Base-by-base conservation (phyloP, 2,329 filamentous ascomycete genomes). In the Lithohypha guttulata region DNA sequence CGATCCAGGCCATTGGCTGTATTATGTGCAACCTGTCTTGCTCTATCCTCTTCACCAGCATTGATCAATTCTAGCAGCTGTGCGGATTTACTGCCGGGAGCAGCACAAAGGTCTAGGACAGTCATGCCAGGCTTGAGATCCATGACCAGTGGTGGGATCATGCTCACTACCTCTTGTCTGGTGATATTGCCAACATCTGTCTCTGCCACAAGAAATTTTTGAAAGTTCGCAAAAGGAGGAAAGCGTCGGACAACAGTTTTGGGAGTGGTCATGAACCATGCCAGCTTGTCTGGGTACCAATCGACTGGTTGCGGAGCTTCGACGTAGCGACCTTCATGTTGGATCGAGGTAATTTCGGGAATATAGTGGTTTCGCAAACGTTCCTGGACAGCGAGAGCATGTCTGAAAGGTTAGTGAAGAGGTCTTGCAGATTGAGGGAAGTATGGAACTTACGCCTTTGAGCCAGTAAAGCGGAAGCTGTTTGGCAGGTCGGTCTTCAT, bases 111-210 rank as follows among this genome's bases (percentile, higher is more conserved):
- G 60, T 98, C 91, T 52, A 98, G 66, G 7, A 95, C 87, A 1
- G 81, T 82, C 80, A 95, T 93, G 38, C 87, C 84, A 3, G 91
- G 87, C 51, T 77, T 77, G 35, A 96, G 71, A 55, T 96, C 87
- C 69, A 98, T 82, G 53, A 96, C 70, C 52, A 96, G 73, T 18
- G 91, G 91, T 18, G 91, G 91, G 47, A 98, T 96, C 91, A 98
- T 98, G 67, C 85, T 94, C 55, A 98, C 91, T 30, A 94, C 81
- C 65, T 98, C 91, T 63, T 98, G 91, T 54, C 91, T 78, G 62
- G 84, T 94, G 55, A 98, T 96, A 60, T 96, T 98, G 54, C 91
- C 91, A 15, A 96, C 86, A 41, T 83, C 86, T 3, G 91, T 95
- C 70, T 98, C 91, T 37, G 89, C 93, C 34, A 98, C 91, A 35